Conservation (phyloP, 768 basidiomycete genomes). For the Phylloporus sp. region DNA sequence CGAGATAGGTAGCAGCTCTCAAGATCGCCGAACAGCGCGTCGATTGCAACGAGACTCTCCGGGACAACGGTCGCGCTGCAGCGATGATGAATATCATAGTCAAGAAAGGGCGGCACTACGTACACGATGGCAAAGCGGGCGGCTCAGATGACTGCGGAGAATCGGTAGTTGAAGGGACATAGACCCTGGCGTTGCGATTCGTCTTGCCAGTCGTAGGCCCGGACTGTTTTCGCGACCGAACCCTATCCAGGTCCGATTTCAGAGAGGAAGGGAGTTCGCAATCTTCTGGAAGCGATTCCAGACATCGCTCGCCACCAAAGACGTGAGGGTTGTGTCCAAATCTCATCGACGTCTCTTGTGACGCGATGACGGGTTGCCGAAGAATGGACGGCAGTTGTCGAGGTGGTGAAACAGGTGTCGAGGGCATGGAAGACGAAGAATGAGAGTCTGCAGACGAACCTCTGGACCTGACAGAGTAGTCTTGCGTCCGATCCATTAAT, state of each 20-base stretch:
- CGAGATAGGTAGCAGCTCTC: constrained; percentile 23
- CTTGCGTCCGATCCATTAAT: constrained; percentile 2
- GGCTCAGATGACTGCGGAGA: constrained; percentile 7
- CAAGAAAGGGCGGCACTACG: background rate
- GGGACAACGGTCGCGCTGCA: constrained; percentile 17
- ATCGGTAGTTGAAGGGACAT: constrained; percentile 9
- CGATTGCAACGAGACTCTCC: constrained; percentile 30
- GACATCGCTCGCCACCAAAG: constrained; percentile 14
- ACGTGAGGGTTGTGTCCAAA: constrained; percentile 29
- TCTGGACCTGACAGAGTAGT: constrained; percentile 16
- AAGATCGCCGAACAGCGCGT: constrained; percentile 26
- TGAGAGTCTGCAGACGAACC: constrained; percentile 21
- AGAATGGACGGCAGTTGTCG: constrained; percentile 14
- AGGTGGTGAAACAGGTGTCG: constrained; percentile 17
- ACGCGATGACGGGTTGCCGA: constrained; percentile 20
- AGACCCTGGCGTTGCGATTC: constrained; percentile 21
- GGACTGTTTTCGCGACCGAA: constrained; percentile 16
- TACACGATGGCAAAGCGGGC: constrained; percentile 12
- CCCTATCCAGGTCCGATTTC: constrained; percentile 5
- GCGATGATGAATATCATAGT: background rate
- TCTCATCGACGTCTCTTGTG: constrained; percentile 20
- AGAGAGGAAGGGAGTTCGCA: constrained; percentile 33
- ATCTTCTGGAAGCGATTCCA: constrained; percentile 52
- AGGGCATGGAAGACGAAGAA: constrained; percentile 24
- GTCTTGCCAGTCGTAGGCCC: constrained; percentile 10